A percentile compares a stretch with the other conserved stretches of the same genome.
These are phyloP conservation scores for Sphagnurus paluster DNA, from an alignment of 1,284 basidiomycete species.

Conservation along the genomic window DNA sequence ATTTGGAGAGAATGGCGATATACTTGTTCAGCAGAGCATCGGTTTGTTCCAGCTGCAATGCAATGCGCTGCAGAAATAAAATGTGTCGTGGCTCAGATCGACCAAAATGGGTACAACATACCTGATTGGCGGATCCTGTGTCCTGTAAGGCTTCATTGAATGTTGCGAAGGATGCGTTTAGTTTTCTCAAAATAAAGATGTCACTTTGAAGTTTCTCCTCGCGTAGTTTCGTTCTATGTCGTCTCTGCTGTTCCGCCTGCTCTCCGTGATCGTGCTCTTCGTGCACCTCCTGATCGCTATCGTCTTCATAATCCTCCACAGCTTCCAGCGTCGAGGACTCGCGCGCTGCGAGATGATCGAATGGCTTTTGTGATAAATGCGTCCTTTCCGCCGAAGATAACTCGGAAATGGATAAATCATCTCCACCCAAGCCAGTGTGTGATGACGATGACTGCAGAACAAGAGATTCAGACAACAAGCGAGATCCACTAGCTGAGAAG, in stretches of 20 bases:
- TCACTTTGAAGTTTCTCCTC: slow-evolving; percentile 76
- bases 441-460: slow-evolving; percentile 40
- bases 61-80: slow-evolving; percentile 49
- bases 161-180: slow-evolving; percentile 65
- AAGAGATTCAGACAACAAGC: slow-evolving; percentile 53
- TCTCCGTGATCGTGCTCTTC: slow-evolving; percentile 15
- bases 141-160: slow-evolving; percentile 66
- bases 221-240: slow-evolving; percentile 41
- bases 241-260: slow-evolving; percentile 17
- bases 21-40: slow-evolving; percentile 74
- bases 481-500: slow-evolving; percentile 38
- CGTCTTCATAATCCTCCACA: slow-evolving; percentile 4
- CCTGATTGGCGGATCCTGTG: slow-evolving; percentile 65
- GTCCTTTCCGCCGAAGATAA: slow-evolving; percentile 50
- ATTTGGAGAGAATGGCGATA: slow-evolving; percentile 63
- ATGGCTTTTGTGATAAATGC: slow-evolving; percentile 29
- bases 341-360: slow-evolving; percentile 39
- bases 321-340: slow-evolving; percentile 15
- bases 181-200: slow-evolving; percentile 65
- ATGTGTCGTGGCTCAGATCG: background rate
- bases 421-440: slow-evolving; percentile 45
- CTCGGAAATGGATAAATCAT: slow-evolving; percentile 65
- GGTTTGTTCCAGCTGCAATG: slow-evolving; percentile 64
- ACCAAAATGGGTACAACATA: slow-evolving; percentile 30
- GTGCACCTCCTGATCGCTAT: slow-evolving; percentile 1